Conservation (phyloP, 345 rosid species). For the Rhodamnia rubescens region DNA sequence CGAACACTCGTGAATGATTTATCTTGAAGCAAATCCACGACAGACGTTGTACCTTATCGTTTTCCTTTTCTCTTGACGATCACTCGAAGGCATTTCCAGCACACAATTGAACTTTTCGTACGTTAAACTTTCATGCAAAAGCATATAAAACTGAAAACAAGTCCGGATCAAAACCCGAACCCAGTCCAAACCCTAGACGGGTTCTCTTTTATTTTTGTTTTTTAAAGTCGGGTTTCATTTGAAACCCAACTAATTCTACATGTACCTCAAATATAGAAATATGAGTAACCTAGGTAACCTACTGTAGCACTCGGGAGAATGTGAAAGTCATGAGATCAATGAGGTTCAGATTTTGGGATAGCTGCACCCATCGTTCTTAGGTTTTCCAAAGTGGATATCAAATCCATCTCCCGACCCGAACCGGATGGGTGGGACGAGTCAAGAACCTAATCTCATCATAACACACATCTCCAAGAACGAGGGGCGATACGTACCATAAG, state of each 20-base stretch:
- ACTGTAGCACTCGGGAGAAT: not conserved
- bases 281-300: not conserved
- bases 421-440: not conserved
- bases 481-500: not conserved
- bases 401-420: not conserved
- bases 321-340: not conserved
- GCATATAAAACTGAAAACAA: not conserved
- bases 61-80: not conserved
- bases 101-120: not conserved
- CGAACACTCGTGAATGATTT: not conserved
- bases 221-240: not conserved
- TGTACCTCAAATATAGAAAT: not conserved
- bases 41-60: not conserved
- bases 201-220: not conserved
- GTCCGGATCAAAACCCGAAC: not conserved
- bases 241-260: not conserved
- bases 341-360: not conserved
- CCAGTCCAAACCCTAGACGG: not conserved
- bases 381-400: not conserved
- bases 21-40: not conserved
- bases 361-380: not conserved
- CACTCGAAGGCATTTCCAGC: not conserved
- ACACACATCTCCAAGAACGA: not conserved
- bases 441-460: not conserved
- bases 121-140: not conserved